phyloP scores from a whole-genome alignment of 179 eudicot genomes.

The Silene noctiflora region DNA sequence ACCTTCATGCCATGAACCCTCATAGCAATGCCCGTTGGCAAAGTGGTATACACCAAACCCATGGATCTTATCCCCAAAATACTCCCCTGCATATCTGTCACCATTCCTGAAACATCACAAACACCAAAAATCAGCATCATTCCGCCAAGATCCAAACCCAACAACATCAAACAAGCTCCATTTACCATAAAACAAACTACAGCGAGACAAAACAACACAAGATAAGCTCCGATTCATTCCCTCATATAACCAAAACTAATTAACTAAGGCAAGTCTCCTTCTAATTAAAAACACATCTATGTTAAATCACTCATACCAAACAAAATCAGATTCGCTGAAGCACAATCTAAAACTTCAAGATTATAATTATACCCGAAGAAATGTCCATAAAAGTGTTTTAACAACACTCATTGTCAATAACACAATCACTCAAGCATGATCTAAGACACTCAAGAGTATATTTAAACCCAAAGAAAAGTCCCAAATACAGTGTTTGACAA shows the following conservation, averaged over 20 bases:
- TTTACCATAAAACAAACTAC: too few relatives aligned
- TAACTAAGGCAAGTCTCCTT: background rate
- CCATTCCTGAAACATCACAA: slow-evolving; percentile 54
- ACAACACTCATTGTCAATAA: background rate
- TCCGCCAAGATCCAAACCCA: background rate
- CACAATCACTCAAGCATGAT: slow-evolving; percentile 5
- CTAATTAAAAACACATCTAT: too few relatives aligned
- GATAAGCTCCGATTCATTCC: background rate
- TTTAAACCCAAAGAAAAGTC: slow-evolving; percentile 5
- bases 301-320: background rate
- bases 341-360: background rate
- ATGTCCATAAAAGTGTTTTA: background rate
- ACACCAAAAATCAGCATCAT: background rate
- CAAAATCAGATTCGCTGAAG: background rate
- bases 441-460: slow-evolving; percentile 1
- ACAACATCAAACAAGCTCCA: too few relatives aligned
- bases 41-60: slow-evolving; percentile 88
- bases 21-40: slow-evolving; percentile 78
- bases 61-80: slow-evolving; percentile 80
- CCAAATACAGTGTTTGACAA: slow-evolving; percentile 4
- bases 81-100: slow-evolving; percentile 81
- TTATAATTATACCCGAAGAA: background rate
- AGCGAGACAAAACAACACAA: too few relatives aligned
- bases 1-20: slow-evolving; percentile 95
- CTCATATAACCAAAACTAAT: background rate